phyloP scores from a whole-genome alignment of 148 eudicot genomes.

The Chenopodium formosanum region DNA sequence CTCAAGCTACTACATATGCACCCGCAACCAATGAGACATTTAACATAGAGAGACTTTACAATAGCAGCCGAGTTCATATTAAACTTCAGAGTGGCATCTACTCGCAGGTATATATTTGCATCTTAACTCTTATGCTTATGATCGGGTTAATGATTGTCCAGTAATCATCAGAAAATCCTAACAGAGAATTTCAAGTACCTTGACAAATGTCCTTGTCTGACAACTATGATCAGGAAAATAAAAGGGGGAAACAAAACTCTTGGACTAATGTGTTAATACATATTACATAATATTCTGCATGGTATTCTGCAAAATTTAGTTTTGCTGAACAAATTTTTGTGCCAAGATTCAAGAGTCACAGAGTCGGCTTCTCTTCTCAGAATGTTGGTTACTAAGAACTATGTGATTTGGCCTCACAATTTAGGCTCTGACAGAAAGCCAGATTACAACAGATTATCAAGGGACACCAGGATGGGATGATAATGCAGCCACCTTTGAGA shows the following conservation, averaged over 20 bases:
- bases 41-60: not conserved
- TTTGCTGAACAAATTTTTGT: not conserved
- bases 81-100: conserved; percentile 51
- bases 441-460: conserved; percentile 70
- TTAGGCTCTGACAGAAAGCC: conserved; percentile 57
- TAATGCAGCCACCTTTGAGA: conserved; percentile 81
- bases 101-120: conserved; percentile 46
- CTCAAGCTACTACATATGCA: conserved; percentile 50
- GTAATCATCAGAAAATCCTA: not conserved
- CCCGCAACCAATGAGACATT: conserved; percentile 18
- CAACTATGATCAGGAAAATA: not conserved
- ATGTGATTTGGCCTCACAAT: conserved; percentile 19
- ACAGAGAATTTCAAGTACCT: not conserved
- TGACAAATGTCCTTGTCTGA: not conserved
- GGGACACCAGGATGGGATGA: conserved; percentile 82
- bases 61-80: conserved; percentile 52
- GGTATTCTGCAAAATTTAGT: not conserved
- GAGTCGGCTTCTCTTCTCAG: not conserved
- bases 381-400: conserved; percentile 13
- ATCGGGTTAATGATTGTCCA: not conserved
- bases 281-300: too few relatives aligned
- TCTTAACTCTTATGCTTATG: too few relatives aligned
- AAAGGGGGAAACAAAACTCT: not conserved
- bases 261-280: too few relatives aligned
- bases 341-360: not conserved